A percentile compares a stretch with the other conserved stretches of the same genome.
Evolutionary conservation across 176 grass and related monocot genomes (phyloP).

Genomic region (Elaeis guineensis): DNA sequence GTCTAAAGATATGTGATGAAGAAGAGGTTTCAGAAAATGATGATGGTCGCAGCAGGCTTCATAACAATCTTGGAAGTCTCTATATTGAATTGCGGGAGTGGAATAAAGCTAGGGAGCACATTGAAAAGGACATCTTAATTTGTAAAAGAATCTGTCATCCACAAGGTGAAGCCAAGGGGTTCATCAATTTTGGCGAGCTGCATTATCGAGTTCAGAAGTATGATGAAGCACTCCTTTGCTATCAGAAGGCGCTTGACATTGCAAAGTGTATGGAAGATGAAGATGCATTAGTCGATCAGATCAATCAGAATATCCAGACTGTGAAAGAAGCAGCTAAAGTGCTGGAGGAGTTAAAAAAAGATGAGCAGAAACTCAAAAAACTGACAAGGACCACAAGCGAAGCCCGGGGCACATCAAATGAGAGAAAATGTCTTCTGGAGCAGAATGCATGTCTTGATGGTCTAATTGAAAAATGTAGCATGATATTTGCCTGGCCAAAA

Average conservation of each 20-base stretch:
- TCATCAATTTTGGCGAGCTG: slow-evolving; percentile 75
- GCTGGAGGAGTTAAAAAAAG: slow-evolving; percentile 53
- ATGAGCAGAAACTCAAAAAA: slow-evolving; percentile 79
- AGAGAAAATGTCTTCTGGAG: slow-evolving; percentile 80
- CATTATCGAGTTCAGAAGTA: slow-evolving; percentile 52
- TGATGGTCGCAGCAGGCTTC: slow-evolving; percentile 66
- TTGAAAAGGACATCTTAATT: slow-evolving; percentile 74
- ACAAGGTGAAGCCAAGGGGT: slow-evolving; percentile 95
- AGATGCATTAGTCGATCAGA: slow-evolving; percentile 56
- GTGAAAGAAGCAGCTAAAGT: slow-evolving; percentile 56
- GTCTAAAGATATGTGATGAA: slow-evolving; percentile 81
- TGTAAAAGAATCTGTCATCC: slow-evolving; percentile 61
- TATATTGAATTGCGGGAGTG: slow-evolving; percentile 66
- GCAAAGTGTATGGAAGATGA: slow-evolving; percentile 67
- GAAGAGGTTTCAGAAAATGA: slow-evolving; percentile 81
- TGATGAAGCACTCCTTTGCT: slow-evolving; percentile 56
- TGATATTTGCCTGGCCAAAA: slow-evolving; percentile 76
- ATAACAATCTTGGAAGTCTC: slow-evolving; percentile 93
- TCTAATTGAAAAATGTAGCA: slow-evolving; percentile 54
- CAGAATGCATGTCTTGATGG: slow-evolving; percentile 50
- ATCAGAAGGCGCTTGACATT: slow-evolving; percentile 51
- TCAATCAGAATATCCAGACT: slow-evolving; percentile 59
- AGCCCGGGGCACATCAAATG: slow-evolving; percentile 48
- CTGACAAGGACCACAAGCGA: slow-evolving; percentile 48
- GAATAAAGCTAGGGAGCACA: slow-evolving; percentile 54